Conservation (phyloP, 2,329 filamentous ascomycete genomes). For the Lasiodiplodia sp. region DNA sequence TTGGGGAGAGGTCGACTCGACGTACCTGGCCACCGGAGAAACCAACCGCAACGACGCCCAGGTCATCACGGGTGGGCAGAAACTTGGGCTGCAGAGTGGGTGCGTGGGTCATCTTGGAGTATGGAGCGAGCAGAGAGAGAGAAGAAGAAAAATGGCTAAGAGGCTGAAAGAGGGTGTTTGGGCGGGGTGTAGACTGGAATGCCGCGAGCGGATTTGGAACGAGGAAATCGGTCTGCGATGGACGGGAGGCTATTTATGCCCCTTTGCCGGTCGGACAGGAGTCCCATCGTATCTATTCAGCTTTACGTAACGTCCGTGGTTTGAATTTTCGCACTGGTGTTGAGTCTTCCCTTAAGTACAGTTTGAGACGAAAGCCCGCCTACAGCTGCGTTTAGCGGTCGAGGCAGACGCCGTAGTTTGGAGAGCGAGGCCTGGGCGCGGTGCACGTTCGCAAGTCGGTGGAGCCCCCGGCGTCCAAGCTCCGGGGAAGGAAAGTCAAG, state of each 20-base stretch:
- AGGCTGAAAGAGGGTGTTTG: neutral
- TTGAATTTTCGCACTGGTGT: constrained; percentile 30
- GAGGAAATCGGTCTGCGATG: neutral
- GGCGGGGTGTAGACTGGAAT: constrained; percentile 6
- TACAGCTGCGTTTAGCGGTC: constrained; percentile 30
- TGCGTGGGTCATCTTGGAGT: constrained; percentile 58
- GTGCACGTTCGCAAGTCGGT: neutral
- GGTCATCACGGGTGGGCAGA: constrained; percentile 77
- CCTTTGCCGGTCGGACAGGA: constrained; percentile 10
- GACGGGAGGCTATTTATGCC: constrained; percentile 27
- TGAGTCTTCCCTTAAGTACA: constrained; percentile 27
- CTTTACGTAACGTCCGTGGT: constrained; percentile 31
- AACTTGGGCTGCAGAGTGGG: constrained; percentile 74
- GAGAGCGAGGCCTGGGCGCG: constrained; percentile 20
- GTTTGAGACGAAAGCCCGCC: too few relatives aligned
- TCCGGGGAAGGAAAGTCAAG: neutral
- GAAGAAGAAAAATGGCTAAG: too few relatives aligned
- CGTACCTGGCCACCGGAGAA: constrained; percentile 94
- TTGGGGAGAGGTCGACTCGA: neutral
- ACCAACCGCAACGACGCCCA: constrained; percentile 92
- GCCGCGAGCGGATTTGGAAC: constrained; percentile 3
- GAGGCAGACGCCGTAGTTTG: neutral
- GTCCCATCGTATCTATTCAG: constrained; percentile 24
- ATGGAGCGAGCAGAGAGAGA: neutral
- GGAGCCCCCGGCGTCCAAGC: constrained; percentile 7